Evolutionary conservation across 371 early-diverging fungal genomes (phyloP), one percentile per base, ranked within the genome.

Genomic region (Actinomortierella ambigua): DNA sequence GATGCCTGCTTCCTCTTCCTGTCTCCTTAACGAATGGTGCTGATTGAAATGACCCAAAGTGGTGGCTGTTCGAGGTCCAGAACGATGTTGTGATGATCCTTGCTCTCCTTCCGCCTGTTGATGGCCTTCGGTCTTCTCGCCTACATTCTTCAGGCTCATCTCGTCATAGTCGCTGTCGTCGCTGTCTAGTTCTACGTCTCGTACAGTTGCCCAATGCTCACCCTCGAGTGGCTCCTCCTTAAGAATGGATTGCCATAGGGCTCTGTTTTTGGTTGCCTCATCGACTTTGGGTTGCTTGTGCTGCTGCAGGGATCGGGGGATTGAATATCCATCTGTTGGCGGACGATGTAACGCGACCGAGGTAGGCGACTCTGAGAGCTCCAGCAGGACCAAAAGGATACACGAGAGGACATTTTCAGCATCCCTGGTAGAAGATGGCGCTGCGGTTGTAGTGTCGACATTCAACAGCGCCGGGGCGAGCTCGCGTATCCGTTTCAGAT

Each of bases 81-180:
- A 15, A 39, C 22, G 34, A 1, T 44, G 47, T 2, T 23, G 34
- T 23, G 40, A 22, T 28, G 57, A 34, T 14, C 5, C 18, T 18
- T 46, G 22, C n/a, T n/a, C n/a, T n/a, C n/a, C n/a, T n/a, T n/a
- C n/a, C n/a, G n/a, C n/a, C n/a, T n/a, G n/a, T n/a, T 46, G 11
- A 27, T n/a, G 2, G 56, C 18, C n/a, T 28, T 20, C 20, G 17
- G 39, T 40, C 15, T 42, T 23, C 18, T 44, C 22, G 2, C 20
- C 40, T 2, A 24, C 22, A 14, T 61, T 41, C 18, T 59, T 48
- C 14, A 63, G 46, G 3, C 59, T 57, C 67, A 65, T 73, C 26
- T 73, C 67, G 40, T 73, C 73, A 15, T 54, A 73, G 44, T 70
- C 73, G n/a, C 73, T 73, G 18, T 50, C 66, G 6, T 63, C 73